A percentile compares a stretch with the other conserved stretches of the same genome.
Evolutionary conservation across 106 monocot species (phyloP).

Genomic region (Amphibolis antarctica): DNA sequence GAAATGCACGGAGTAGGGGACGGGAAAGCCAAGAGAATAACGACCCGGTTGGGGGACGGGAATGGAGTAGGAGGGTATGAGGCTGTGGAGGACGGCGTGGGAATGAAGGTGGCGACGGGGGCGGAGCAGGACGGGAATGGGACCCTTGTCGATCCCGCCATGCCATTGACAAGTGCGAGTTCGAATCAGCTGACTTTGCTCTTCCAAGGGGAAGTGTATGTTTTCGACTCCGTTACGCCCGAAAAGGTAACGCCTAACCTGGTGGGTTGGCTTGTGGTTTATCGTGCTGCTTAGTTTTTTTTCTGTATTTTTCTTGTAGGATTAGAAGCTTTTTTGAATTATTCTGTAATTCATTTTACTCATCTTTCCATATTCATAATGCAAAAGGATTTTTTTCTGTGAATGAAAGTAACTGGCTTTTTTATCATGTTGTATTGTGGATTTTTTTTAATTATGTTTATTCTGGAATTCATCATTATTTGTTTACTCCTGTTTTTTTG

Average conservation of each 20-base stretch:
- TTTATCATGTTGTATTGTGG: too few relatives aligned
- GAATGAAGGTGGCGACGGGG: background rate
- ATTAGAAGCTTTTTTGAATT: too few relatives aligned
- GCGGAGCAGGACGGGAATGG: background rate
- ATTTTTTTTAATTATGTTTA: too few relatives aligned
- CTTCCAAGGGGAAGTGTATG: constrained; percentile 87
- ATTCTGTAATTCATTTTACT: too few relatives aligned
- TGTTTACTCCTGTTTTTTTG: too few relatives aligned
- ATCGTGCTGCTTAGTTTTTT: background rate
- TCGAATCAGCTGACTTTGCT: constrained; percentile 79
- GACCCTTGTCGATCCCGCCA: constrained; percentile 23
- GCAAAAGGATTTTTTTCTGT: too few relatives aligned
- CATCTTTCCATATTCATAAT: too few relatives aligned
- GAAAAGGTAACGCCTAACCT: constrained; percentile 48
- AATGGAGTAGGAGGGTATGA: constrained; percentile 5
- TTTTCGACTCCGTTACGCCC: constrained; percentile 80
- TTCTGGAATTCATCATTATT: too few relatives aligned
- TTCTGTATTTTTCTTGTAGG: background rate
- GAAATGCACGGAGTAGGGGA: constrained; percentile 19
- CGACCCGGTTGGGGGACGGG: constrained; percentile 19
- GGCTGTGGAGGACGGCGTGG: constrained; percentile 1
- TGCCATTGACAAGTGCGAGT: constrained; percentile 28
- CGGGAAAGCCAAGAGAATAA: constrained; percentile 18
- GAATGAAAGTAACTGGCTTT: too few relatives aligned
- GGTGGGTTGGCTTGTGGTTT: background rate